Evolutionary conservation across 2,329 filamentous ascomycete genomes (phyloP).

Genomic region (Epichloe coenophiala): DNA sequence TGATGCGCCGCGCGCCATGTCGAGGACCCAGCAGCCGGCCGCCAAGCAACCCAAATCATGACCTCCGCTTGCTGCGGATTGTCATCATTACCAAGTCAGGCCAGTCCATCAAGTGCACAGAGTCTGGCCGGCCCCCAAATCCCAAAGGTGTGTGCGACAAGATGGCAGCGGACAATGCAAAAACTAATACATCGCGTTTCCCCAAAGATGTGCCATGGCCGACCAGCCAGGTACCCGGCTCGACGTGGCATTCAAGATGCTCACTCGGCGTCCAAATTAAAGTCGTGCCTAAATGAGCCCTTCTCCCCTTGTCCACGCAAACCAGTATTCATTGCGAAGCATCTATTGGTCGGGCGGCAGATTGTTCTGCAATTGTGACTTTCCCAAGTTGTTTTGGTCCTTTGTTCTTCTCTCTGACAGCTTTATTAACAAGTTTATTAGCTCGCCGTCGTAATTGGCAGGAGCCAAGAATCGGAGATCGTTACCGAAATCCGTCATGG

Average conservation of each 20-base stretch:
- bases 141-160: background rate
- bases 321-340: too few species aligned
- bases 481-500: background rate
- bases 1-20: background rate
- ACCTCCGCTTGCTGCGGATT: background rate
- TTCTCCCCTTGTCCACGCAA: too few species aligned
- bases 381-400: background rate
- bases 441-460: too few species aligned
- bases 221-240: too few species aligned
- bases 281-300: too few species aligned
- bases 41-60: background rate
- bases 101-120: background rate
- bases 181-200: too few species aligned
- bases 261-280: too few species aligned
- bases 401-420: background rate
- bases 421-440: too few species aligned
- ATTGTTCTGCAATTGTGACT: too few species aligned
- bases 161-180: background rate
- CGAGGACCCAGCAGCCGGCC: background rate
- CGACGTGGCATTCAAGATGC: too few species aligned
- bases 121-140: background rate
- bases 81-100: background rate
- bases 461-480: background rate
- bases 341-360: too few species aligned
- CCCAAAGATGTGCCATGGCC: too few species aligned